A percentile compares a stretch with the other conserved stretches of the same genome.
These are phyloP conservation scores for Thermomucor indicae-seudaticae DNA, from an alignment of 371 early-diverging fungal genomes.

Conservation along the genomic window DNA sequence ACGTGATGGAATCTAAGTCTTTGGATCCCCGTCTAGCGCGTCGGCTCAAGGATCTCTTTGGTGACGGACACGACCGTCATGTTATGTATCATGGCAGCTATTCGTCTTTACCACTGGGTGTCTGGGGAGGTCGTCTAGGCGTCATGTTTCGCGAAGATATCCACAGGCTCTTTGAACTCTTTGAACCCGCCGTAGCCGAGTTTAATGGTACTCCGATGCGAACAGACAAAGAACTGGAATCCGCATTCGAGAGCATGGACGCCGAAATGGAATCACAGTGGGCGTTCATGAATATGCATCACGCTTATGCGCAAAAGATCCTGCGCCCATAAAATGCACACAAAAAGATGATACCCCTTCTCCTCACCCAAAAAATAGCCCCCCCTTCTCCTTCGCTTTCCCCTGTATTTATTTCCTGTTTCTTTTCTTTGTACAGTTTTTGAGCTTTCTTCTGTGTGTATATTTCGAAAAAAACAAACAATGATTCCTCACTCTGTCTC, in stretches of 20 bases:
- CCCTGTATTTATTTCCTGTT: neutral
- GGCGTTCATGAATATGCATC: conserved; percentile 40
- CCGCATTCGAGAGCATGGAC: conserved; percentile 21
- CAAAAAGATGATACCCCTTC: neutral
- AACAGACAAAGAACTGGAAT: conserved; percentile 19
- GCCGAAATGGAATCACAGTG: conserved; percentile 24
- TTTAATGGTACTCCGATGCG: neutral
- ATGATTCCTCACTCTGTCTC: neutral
- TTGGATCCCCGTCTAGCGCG: conserved; percentile 32
- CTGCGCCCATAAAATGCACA: conserved; percentile 1
- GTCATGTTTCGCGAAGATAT: conserved; percentile 41
- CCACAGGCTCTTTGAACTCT: conserved; percentile 18
- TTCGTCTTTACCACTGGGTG: conserved; percentile 38
- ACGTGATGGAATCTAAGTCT: conserved; percentile 19
- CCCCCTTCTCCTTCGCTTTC: no score
- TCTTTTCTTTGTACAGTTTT: conserved; percentile 2
- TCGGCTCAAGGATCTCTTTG: conserved; percentile 23
- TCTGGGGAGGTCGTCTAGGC: conserved; percentile 46
- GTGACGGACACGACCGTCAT: neutral
- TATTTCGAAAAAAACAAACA: neutral
- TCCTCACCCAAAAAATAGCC: neutral
- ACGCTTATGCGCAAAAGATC: conserved; percentile 16
- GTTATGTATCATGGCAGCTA: conserved; percentile 20
- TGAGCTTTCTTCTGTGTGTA: neutral
- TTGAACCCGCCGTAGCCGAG: conserved; percentile 5